Base-by-base conservation (phyloP, 805 yeast genomes). In the Ogataea neopini region DNA sequence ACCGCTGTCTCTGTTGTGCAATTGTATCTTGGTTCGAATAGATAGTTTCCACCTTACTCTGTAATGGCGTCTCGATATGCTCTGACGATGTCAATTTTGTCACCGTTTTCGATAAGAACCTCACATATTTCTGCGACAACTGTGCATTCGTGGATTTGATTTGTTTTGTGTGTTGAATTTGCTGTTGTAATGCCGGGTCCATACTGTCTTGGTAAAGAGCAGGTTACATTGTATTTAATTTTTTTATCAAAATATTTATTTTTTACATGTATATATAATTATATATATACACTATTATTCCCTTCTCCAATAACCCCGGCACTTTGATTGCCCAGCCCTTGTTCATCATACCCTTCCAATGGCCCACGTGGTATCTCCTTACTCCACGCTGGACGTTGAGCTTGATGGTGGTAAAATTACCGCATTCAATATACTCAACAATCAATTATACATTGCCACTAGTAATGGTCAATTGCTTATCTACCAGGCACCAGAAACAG, bases 11-110 rank as follows among this genome's bases (percentile, higher is more conserved):
- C 39, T 66, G 67, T 19, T 45, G 40, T 18, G 52, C 56, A 7
- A 67, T 60, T 14, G 58, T 58, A 3, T 43, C 51, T 26, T 63
- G 61, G 47, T 68, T 67, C 6, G 54, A 49, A 37, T 68, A 64
- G 2, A 68, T 62, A n/a, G 57, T 52, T 28, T 56, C 59, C 13
- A 63, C 56, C 43, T 60, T 63, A 3, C 51, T 30, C 29, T 57
- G 51, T 14, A 63, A 44, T 30, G 55, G 54, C 1, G 64, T 57
- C 32, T 54, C 57, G 4, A 53, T 20, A 13, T 32, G 32, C n/a
- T 45, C 53, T 13, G 59, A 45, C 2, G 54, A 33, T 1, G 50
- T 23, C 11, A 60, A 43, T 14, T 50, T 51, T 2, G 48, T 29
- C 14, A 63, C 19, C 3, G 64, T 52, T 42, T 53, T 57, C 3